Evolutionary conservation across 176 grass and related monocot genomes (phyloP).

Genomic region (Pontederia paniculata): DNA sequence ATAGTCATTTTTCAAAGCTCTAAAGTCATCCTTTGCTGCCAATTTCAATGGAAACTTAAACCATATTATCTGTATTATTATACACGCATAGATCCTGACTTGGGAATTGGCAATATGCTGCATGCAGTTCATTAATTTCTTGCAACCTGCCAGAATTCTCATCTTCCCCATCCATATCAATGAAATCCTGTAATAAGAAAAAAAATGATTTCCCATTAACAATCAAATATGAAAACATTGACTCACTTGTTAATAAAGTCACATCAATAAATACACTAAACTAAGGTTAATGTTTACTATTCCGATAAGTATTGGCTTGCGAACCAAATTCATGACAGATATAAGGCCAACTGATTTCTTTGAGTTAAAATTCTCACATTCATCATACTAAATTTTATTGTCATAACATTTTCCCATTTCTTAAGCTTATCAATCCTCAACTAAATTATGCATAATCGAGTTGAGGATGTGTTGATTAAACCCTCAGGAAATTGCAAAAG

Average conservation of each 20-base stretch:
- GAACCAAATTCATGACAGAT: no score
- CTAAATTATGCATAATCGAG: no score
- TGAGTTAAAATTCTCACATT: no score
- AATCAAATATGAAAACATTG: background rate
- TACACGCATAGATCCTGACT: background rate
- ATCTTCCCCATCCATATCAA: conserved; percentile 77
- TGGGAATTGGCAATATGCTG: conserved; percentile 48
- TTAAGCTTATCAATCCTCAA: no score
- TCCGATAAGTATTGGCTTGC: no score
- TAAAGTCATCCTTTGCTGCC: conserved; percentile 8
- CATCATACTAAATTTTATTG: no score
- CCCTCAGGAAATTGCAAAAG: no score
- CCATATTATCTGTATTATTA: conserved; percentile 11
- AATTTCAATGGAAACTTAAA: conserved; percentile 19
- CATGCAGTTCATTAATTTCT: conserved; percentile 37
- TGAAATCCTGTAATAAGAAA: conserved; percentile 36
- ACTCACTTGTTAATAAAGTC: background rate
- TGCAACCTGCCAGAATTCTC: conserved; percentile 43
- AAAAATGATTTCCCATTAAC: background rate
- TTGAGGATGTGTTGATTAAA: no score
- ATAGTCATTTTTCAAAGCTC: conserved; percentile 10
- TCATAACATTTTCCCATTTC: no score
- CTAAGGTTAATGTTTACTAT: no score
- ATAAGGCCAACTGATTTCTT: no score
- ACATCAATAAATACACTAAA: background rate